These are phyloP conservation scores for Orbilia javanica DNA, from an alignment of 2,329 filamentous ascomycete genomes.

Conservation along the genomic window DNA sequence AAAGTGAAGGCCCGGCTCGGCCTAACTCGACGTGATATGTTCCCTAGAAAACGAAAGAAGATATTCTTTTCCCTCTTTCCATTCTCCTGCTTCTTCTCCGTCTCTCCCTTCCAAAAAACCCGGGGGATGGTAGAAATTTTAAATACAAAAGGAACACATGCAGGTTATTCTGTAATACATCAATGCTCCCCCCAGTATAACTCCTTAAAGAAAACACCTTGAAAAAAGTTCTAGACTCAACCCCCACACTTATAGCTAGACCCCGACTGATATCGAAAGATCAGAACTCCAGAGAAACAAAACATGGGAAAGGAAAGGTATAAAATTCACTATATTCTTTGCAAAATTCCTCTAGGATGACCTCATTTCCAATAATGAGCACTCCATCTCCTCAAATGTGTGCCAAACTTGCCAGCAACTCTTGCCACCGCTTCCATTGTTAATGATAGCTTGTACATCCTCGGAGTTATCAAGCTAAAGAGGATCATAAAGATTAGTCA, in stretches of 20 bases:
- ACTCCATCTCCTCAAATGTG: conserved; percentile 56
- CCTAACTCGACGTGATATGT: not conserved
- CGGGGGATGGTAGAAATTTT: not conserved
- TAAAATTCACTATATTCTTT: conserved; percentile 7
- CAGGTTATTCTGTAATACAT: not conserved
- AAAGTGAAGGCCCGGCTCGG: not conserved
- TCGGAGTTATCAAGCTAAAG: conserved; percentile 37
- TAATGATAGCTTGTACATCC: conserved; percentile 33
- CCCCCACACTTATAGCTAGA: not conserved
- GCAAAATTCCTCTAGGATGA: conserved; percentile 19
- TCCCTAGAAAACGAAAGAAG: not conserved
- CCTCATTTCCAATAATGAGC: conserved; percentile 42
- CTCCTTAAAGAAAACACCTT: not conserved
- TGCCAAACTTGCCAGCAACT: conserved; percentile 54
- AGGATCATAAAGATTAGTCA: not conserved
- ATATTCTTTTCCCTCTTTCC: not conserved
- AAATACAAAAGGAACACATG: not conserved
- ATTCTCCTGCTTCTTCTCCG: not conserved
- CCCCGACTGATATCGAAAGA: not conserved
- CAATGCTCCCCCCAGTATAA: conserved; percentile 9
- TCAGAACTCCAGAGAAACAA: conserved; percentile 19
- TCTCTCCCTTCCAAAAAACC: conserved; percentile 16
- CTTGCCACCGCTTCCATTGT: conserved; percentile 3
- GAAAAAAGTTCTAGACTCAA: not conserved
- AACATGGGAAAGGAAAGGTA: not conserved